Conservation (phyloP, 805 yeast genomes). For the Debaryomyces prosopidis region DNA sequence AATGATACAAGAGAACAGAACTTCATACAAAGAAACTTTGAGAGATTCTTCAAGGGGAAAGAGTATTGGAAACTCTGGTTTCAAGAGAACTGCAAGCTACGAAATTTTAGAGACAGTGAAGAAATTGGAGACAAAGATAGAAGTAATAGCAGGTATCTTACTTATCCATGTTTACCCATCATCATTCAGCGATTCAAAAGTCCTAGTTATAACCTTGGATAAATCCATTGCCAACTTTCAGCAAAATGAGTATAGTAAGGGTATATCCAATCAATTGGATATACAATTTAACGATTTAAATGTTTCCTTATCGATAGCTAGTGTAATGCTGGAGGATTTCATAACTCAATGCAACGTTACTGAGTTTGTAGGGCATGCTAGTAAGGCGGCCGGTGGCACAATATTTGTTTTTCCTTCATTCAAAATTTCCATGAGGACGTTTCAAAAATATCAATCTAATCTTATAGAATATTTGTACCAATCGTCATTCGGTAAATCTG, state of each 20-base stretch:
- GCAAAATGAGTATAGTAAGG: slow-evolving; percentile 45
- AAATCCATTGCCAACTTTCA: slow-evolving; percentile 53
- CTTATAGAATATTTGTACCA: slow-evolving; percentile 65
- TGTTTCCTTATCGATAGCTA: slow-evolving; percentile 66
- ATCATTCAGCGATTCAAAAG: slow-evolving; percentile 75
- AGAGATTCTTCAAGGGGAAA: slow-evolving; percentile 48
- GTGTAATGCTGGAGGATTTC: slow-evolving; percentile 51
- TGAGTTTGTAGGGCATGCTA: slow-evolving; percentile 56
- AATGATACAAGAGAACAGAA: slow-evolving; percentile 69
- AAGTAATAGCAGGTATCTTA: slow-evolving; percentile 57
- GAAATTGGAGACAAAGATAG: slow-evolving; percentile 65
- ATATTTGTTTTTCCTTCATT: slow-evolving; percentile 81
- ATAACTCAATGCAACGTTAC: slow-evolving; percentile 47
- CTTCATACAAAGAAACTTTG: slow-evolving; percentile 74
- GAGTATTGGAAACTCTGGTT: neutral
- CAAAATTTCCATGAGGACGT: slow-evolving; percentile 71
- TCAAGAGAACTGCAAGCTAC: slow-evolving; percentile 1
- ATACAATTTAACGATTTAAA: slow-evolving; percentile 61
- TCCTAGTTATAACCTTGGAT: slow-evolving; percentile 60
- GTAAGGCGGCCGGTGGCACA: slow-evolving; percentile 71
- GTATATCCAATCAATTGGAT: slow-evolving; percentile 56
- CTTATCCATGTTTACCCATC: slow-evolving; percentile 78
- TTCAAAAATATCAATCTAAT: slow-evolving; percentile 54
- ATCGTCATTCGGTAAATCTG: slow-evolving; percentile 83
- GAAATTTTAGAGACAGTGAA: slow-evolving; percentile 33